These are phyloP conservation scores for Trichosanthes cucumerina DNA, from an alignment of 306 rosid species.

Conservation along the genomic window DNA sequence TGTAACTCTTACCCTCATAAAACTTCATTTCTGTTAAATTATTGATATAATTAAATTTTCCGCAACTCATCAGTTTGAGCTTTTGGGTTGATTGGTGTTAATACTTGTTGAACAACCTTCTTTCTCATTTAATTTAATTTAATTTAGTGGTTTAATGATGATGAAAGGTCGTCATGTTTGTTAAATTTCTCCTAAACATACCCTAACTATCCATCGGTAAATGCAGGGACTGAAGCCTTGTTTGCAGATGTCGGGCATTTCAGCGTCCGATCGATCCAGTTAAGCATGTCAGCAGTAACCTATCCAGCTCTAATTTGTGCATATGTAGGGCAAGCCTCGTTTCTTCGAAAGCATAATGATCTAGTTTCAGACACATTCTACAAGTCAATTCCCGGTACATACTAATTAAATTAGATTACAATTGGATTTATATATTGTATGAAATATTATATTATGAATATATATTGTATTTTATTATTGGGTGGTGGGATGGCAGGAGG, in stretches of 20 bases:
- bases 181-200: not conserved
- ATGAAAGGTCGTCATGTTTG: no score
- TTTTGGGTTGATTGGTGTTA: no score
- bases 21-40: not conserved
- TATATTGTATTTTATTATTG: no score
- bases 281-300: constrained; percentile 7
- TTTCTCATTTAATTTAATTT: no score
- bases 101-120: no score
- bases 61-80: no score
- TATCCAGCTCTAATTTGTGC: constrained; percentile 12
- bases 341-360: constrained; percentile 10
- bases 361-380: constrained; percentile 2
- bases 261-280: constrained; percentile 6
- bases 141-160: no score
- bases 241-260: constrained; percentile 22
- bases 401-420: no score
- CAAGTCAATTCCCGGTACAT: constrained; percentile 14
- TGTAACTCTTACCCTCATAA: not conserved
- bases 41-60: no score
- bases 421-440: no score
- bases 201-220: not conserved
- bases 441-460: no score
- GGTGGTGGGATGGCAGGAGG: not conserved
- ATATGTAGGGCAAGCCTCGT: constrained; percentile 18
- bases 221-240: constrained; percentile 18